Conservation (phyloP, 305 asterid genomes). For the Solanum aculeatissimum region DNA sequence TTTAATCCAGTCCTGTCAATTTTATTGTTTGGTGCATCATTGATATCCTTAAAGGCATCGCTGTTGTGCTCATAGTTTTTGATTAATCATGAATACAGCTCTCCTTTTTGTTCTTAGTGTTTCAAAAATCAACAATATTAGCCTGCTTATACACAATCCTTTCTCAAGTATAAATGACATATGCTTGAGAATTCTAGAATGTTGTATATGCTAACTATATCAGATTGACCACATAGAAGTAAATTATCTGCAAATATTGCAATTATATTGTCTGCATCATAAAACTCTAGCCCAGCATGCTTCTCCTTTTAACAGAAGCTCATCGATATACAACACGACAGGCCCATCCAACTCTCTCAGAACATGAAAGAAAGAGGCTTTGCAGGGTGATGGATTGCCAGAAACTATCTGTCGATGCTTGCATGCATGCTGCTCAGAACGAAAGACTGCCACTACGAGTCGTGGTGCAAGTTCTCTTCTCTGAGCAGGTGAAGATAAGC, state of each 20-base stretch:
- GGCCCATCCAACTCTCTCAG: constrained; percentile 90
- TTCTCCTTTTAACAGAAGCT: background rate
- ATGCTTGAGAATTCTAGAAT: background rate
- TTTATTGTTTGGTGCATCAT: background rate
- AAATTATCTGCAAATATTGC: background rate
- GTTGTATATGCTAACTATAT: background rate
- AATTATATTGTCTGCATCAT: background rate
- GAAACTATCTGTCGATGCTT: constrained; percentile 84
- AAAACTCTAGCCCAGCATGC: background rate
- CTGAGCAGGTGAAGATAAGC: constrained; percentile 86
- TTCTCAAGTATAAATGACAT: background rate
- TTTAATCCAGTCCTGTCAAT: background rate
- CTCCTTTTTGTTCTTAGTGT: background rate
- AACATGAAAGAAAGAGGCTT: constrained; percentile 85
- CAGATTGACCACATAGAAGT: background rate
- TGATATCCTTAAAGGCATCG: background rate
- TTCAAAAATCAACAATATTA: background rate
- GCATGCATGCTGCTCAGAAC: constrained; percentile 95
- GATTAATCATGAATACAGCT: background rate
- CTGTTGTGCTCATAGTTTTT: background rate
- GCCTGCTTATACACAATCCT: background rate
- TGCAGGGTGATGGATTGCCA: constrained; percentile 96
- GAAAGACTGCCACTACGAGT: constrained; percentile 83
- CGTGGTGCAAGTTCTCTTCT: constrained; percentile 81
- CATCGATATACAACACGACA: constrained; percentile 4